These are phyloP conservation scores for Verticillium nonalfalfae DNA, from an alignment of 2,329 filamentous ascomycete species.

Conservation along the genomic window DNA sequence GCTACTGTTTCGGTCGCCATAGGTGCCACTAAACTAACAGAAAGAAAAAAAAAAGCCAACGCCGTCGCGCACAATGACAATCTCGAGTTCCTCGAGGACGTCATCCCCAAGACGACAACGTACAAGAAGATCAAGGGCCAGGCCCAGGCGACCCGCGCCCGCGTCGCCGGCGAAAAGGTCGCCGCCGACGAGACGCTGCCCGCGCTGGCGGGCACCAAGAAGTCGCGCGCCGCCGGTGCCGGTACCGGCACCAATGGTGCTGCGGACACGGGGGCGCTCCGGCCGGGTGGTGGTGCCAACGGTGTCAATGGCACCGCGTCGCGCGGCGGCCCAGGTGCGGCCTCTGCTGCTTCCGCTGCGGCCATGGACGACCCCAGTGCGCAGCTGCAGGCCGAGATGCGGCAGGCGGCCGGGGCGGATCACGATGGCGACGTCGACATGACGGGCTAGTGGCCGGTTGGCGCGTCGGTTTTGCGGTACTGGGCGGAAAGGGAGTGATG, in stretches of 20 bases:
- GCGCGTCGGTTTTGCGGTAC: neutral
- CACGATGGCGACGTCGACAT: slow-evolving; percentile 53
- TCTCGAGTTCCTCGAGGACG: slow-evolving; percentile 88
- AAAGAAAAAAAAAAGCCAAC: slow-evolving; percentile 47
- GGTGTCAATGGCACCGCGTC: slow-evolving; percentile 9
- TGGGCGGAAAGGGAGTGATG: neutral
- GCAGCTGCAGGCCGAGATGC: slow-evolving; percentile 50
- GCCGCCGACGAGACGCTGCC: slow-evolving; percentile 17
- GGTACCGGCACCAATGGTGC: slow-evolving; percentile 13
- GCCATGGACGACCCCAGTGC: slow-evolving; percentile 37
- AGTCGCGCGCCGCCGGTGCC: slow-evolving; percentile 16
- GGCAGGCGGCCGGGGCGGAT: slow-evolving; percentile 30
- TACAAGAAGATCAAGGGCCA: slow-evolving; percentile 72
- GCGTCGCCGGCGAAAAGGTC: slow-evolving; percentile 37
- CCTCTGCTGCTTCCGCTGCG: neutral
- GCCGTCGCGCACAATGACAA: slow-evolving; percentile 86
- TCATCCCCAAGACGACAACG: slow-evolving; percentile 79
- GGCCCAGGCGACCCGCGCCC: slow-evolving; percentile 41
- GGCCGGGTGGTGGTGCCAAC: neutral
- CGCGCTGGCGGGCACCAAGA: slow-evolving; percentile 15
- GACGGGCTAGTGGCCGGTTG: slow-evolving; percentile 37
- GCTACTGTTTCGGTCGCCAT: neutral
- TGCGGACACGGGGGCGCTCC: neutral
- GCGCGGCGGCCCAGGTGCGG: neutral
- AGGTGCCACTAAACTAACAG: slow-evolving; percentile 5